Base-by-base conservation (phyloP, 225 moss, liverwort and hornwort species). In the Asterella californica region DNA sequence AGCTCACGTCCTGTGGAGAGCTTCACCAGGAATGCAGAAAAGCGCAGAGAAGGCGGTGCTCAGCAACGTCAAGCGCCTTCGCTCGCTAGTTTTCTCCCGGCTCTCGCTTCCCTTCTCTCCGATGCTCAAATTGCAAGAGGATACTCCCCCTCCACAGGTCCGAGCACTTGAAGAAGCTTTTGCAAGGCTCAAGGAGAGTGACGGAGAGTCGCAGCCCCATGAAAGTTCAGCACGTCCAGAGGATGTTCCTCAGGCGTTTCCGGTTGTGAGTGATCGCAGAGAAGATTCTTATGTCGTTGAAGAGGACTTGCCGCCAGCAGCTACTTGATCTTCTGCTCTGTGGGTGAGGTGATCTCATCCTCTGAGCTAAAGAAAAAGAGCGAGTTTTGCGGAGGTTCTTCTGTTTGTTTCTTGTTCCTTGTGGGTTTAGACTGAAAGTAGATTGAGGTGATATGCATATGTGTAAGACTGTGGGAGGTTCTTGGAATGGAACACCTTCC, bases 101-200 rank as follows among this genome's bases (percentile, higher is more conserved):
- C 81, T 96, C 53, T 88, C 90, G 47, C 79, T 96, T 89, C 90
- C 94, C 19, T 96, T 96, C 60, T 96, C 96, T 80, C 96, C 96
- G 1, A 68, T 84, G 55, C 84, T 96, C 66, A 90, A 87, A 82
- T 94, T 96, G 65, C 83, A 90, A 25, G 91, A 88, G 74, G 88
- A 91, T 24, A 89, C 88, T 81, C 75, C 82, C 47, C 91, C 86
- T 78, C 87, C 84, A 75, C 82, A 88, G 78, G 88, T 87, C 32
- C 84, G 84, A 84, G 94, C 91, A 24, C 82, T 94, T 74, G 91
- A 94, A 11, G 88, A 90, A 79, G 79, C 87, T 75, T 90, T 96
- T 37, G 86, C 84, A 33, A 91, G 86, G 82, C 83, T 94, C 67
- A 89, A 88, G 57, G 67, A 83, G 83, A 82, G 59, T 82, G 91